A percentile compares a stretch with the other conserved stretches of the same genome.
Evolutionary conservation across 768 basidiomycete species (phyloP).

Genomic region (Trametes cubensis): DNA sequence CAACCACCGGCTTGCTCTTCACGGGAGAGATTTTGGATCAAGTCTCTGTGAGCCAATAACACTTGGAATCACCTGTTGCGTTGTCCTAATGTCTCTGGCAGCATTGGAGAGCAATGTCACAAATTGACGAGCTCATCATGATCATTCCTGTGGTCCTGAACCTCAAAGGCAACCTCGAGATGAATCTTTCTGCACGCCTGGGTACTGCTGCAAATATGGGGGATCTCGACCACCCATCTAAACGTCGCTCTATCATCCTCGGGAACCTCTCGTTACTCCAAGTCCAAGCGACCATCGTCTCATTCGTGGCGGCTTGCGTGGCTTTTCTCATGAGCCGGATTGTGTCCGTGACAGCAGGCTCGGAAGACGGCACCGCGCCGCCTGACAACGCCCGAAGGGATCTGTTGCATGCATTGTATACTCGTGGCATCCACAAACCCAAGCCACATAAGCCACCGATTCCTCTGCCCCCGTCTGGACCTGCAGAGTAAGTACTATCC

Average conservation of each 20-base stretch:
- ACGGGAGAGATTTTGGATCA: slow-evolving; percentile 89
- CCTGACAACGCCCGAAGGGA: background rate
- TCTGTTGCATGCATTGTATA: background rate
- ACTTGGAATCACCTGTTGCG: background rate
- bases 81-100: slow-evolving; percentile 32
- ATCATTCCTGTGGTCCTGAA: slow-evolving; percentile 94
- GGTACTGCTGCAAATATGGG: slow-evolving; percentile 95
- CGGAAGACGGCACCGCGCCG: background rate
- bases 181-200: slow-evolving; percentile 96
- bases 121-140: slow-evolving; percentile 94
- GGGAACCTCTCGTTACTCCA: slow-evolving; percentile 89
- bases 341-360: slow-evolving; percentile 42
- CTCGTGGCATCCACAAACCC: slow-evolving; percentile 20
- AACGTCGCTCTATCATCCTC: slow-evolving; percentile 64
- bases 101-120: slow-evolving; percentile 88
- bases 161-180: slow-evolving; percentile 97
- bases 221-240: slow-evolving; percentile 73
- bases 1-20: slow-evolving; percentile 81
- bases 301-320: slow-evolving; percentile 80
- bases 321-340: slow-evolving; percentile 72
- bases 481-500: slow-evolving; percentile 38
- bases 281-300: slow-evolving; percentile 90
- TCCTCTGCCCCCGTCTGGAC: slow-evolving; percentile 28
- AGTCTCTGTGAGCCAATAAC: slow-evolving; percentile 64
- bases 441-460: slow-evolving; percentile 18